A percentile compares a stretch with the other conserved stretches of the same genome.
Evolutionary conservation across 257 asterid genomes (phyloP).

Genomic region (Eustoma russellianum): DNA sequence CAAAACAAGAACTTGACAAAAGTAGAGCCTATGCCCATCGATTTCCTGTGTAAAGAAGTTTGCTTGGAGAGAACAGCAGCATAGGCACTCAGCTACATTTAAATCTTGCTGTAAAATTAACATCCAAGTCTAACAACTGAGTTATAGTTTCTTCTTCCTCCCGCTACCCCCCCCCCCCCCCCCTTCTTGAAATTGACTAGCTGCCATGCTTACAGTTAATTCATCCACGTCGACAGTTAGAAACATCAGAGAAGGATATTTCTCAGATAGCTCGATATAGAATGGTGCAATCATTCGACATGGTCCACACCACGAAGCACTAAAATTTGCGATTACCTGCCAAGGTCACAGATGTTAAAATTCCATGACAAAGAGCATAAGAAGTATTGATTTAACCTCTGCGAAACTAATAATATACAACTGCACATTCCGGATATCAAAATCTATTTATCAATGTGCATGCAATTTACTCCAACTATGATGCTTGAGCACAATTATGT

Average conservation of each 20-base stretch:
- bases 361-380: not conserved
- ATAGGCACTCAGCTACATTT: not conserved
- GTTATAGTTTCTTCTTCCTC: not conserved
- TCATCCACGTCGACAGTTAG: conserved; percentile 83
- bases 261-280: conserved; percentile 79
- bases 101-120: not conserved
- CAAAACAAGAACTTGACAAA: no score
- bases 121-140: no score
- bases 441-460: no score
- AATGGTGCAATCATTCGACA: conserved; percentile 85
- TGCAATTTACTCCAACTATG: no score
- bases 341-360: not conserved
- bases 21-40: no score
- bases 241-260: conserved; percentile 64
- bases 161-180: no score
- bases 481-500: no score
- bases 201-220: conserved; percentile 57
- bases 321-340: conserved; percentile 79
- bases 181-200: conserved; percentile 1
- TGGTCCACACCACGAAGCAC: conserved; percentile 98
- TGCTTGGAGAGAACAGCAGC: not conserved
- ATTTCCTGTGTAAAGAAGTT: not conserved
- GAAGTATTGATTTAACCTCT: no score
- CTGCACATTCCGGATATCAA: no score
- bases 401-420: no score